phyloP scores from a whole-genome alignment of 306 rosid genomes.

The Trifolium repens region DNA sequence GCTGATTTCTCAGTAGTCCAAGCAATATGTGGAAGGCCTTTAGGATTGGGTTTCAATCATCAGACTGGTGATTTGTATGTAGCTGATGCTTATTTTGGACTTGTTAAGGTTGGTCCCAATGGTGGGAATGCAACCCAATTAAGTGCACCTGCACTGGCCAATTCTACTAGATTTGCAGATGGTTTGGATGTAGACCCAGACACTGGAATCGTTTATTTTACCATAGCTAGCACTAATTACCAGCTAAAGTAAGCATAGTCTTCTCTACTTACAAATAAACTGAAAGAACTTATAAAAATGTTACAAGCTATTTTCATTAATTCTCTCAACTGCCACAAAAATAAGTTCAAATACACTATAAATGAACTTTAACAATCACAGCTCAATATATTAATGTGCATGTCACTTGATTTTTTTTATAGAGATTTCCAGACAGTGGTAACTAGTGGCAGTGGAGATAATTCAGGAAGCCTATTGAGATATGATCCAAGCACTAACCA shows the following conservation, averaged over 20 bases:
- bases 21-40: slow-evolving; percentile 61
- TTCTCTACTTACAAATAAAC: too few relatives aligned
- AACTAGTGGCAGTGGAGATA: slow-evolving; percentile 32
- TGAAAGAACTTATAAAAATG: neutral
- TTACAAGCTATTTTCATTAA: neutral
- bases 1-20: slow-evolving; percentile 47
- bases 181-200: slow-evolving; percentile 50
- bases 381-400: neutral
- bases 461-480: slow-evolving; percentile 46
- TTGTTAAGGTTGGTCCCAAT: slow-evolving; percentile 29
- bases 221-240: slow-evolving; percentile 44
- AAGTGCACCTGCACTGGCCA: neutral
- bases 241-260: slow-evolving; percentile 39
- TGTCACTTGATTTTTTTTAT: neutral
- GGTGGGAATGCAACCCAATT: slow-evolving; percentile 42
- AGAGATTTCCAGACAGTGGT: slow-evolving; percentile 35
- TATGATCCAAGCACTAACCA: slow-evolving; percentile 45
- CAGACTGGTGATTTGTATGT: slow-evolving; percentile 41
- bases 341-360: too few relatives aligned
- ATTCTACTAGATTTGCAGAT: slow-evolving; percentile 27
- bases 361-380: too few relatives aligned
- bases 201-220: slow-evolving; percentile 55
- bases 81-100: slow-evolving; percentile 57
- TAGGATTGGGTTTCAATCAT: slow-evolving; percentile 52
- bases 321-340: too few relatives aligned